Conservation (phyloP, 2,329 filamentous ascomycete species). For the Westerdykella aurantiaca region DNA sequence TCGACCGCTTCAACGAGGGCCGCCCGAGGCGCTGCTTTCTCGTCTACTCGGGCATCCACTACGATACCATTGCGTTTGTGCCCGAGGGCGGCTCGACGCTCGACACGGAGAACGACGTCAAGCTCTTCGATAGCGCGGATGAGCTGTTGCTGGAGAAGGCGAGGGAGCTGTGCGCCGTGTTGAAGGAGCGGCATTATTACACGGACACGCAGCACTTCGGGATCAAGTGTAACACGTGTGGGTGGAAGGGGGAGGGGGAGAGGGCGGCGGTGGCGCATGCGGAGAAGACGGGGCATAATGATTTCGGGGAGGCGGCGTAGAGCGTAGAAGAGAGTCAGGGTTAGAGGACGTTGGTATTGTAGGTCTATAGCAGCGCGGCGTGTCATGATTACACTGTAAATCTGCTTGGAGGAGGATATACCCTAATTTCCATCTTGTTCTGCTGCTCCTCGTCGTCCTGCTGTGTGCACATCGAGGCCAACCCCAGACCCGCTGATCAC, state of each 20-base stretch:
- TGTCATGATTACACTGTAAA: no score
- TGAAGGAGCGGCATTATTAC: constrained; percentile 73
- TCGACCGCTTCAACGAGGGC: constrained; percentile 75
- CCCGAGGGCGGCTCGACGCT: constrained; percentile 50
- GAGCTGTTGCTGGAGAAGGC: constrained; percentile 56
- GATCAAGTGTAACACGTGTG: constrained; percentile 70
- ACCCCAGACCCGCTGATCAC: no score
- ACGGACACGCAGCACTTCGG: constrained; percentile 79
- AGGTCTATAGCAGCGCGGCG: no score
- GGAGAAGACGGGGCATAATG: constrained; percentile 46
- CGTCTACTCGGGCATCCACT: constrained; percentile 89
- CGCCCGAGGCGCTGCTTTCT: constrained; percentile 63
- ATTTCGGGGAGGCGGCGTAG: constrained; percentile 28
- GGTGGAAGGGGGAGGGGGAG: constrained; percentile 63
- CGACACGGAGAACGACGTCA: constrained; percentile 71
- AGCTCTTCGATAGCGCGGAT: constrained; percentile 60
- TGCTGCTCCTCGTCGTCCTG: no score
- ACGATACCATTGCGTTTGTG: constrained; percentile 79
- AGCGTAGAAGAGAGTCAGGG: no score
- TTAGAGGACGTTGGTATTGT: no score
- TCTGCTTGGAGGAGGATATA: no score
- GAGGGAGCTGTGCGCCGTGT: constrained; percentile 46
- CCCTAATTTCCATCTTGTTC: no score
- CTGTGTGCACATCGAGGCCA: no score
- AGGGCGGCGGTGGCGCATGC: constrained; percentile 58